Conservation (phyloP, 441 rosid species). For the Pelargonium australe region DNA sequence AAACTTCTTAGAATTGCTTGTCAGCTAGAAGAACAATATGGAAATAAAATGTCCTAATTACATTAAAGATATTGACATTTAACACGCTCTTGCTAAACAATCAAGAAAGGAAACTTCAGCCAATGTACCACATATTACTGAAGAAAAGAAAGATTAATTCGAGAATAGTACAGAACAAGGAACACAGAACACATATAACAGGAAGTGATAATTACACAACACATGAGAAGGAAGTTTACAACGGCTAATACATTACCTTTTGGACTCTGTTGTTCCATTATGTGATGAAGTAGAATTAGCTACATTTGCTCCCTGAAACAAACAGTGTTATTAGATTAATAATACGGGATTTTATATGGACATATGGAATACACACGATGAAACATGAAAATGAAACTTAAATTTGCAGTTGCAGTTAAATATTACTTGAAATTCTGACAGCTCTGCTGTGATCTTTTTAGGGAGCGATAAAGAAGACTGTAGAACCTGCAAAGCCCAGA, state of each 20-base stretch:
- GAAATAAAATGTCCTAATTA: not conserved
- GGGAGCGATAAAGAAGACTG: conserved; percentile 31
- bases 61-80: not conserved
- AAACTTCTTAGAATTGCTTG: not conserved
- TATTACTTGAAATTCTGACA: conserved; percentile 47
- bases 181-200: too few species aligned
- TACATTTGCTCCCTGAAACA: conserved; percentile 29
- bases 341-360: not conserved
- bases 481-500: conserved; percentile 39
- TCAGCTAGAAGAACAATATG: not conserved
- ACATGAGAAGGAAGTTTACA: too few species aligned
- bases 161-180: not conserved
- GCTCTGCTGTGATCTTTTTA: conserved; percentile 34
- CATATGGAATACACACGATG: not conserved
- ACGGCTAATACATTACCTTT: conserved; percentile 25
- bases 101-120: not conserved
- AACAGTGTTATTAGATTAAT: conserved; percentile 14
- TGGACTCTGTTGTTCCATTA: conserved; percentile 27
- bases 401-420: not conserved
- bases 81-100: not conserved
- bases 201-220: too few species aligned
- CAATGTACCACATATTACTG: not conserved
- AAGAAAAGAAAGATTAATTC: not conserved
- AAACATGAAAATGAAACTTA: conserved; percentile 1
- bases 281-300: conserved; percentile 23